phyloP scores from a whole-genome alignment of 1,139 yeast species.

The Lodderomyces theae region DNA sequence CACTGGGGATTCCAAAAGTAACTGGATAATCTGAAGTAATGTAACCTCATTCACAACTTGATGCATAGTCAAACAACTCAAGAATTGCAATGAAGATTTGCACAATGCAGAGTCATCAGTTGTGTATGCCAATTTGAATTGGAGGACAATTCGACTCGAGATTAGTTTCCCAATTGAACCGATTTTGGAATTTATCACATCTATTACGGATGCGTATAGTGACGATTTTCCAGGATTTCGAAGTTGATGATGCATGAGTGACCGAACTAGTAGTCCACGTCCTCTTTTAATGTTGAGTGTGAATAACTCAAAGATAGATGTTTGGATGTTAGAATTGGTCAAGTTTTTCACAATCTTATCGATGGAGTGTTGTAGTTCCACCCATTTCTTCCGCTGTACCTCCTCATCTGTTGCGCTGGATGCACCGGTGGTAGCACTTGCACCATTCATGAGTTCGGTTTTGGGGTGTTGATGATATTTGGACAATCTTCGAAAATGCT shows the following conservation, averaged over 20 bases:
- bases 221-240: constrained; percentile 35
- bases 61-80: constrained; percentile 66
- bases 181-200: constrained; percentile 62
- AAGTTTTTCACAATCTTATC: constrained; percentile 48
- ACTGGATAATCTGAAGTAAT: constrained; percentile 59
- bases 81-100: constrained; percentile 42
- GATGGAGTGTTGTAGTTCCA: constrained; percentile 44
- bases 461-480: too few relatives aligned
- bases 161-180: constrained; percentile 69
- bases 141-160: constrained; percentile 52
- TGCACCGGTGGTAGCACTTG: not conserved
- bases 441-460: not conserved
- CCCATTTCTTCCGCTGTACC: constrained; percentile 56
- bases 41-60: constrained; percentile 64
- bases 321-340: constrained; percentile 46
- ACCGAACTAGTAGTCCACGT: constrained; percentile 55
- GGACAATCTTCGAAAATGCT: too few relatives aligned
- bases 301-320: constrained; percentile 49
- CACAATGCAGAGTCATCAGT: constrained; percentile 46
- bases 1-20: constrained; percentile 49
- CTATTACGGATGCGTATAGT: constrained; percentile 56
- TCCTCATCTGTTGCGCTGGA: constrained; percentile 1
- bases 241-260: constrained; percentile 57
- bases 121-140: constrained; percentile 56
- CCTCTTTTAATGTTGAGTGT: constrained; percentile 56